These are phyloP conservation scores for Salix koriyanagi DNA, from an alignment of 345 rosid species.

Conservation along the genomic window DNA sequence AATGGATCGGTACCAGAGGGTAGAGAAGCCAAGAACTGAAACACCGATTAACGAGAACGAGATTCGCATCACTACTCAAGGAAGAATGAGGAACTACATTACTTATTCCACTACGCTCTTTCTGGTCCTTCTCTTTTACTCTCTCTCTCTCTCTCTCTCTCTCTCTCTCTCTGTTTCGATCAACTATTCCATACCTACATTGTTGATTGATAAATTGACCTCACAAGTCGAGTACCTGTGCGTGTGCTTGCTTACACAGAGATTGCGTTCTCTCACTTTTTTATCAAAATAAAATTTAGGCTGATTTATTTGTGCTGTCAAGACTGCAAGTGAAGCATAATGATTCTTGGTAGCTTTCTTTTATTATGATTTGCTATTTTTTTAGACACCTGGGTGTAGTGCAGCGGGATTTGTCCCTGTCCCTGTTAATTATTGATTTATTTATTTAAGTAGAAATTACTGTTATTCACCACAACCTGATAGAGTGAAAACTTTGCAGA, in stretches of 20 bases:
- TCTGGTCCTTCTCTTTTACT: slow-evolving; percentile 12
- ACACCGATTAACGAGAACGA: slow-evolving; percentile 35
- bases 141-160: too few species aligned
- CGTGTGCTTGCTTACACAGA: background rate
- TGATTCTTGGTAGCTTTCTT: background rate
- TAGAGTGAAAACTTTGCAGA: background rate
- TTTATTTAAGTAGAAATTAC: too few species aligned
- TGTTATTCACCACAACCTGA: too few species aligned
- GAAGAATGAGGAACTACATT: slow-evolving; percentile 38
- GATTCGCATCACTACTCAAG: slow-evolving; percentile 40
- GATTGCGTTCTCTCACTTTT: background rate
- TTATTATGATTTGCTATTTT: background rate
- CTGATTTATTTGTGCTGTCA: background rate
- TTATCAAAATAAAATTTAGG: background rate
- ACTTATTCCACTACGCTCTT: slow-evolving; percentile 35
- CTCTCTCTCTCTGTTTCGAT: background rate
- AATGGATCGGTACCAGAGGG: slow-evolving; percentile 38
- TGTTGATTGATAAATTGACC: background rate
- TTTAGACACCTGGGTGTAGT: background rate
- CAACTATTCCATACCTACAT: background rate
- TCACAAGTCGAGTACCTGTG: background rate
- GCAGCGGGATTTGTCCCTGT: background rate
- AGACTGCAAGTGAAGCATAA: background rate
- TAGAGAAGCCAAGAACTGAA: slow-evolving; percentile 29
- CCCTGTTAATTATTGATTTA: too few species aligned